These are phyloP conservation scores for Trichoderma koningiopsis DNA, from an alignment of 2,329 filamentous ascomycete species.

Conservation along the genomic window DNA sequence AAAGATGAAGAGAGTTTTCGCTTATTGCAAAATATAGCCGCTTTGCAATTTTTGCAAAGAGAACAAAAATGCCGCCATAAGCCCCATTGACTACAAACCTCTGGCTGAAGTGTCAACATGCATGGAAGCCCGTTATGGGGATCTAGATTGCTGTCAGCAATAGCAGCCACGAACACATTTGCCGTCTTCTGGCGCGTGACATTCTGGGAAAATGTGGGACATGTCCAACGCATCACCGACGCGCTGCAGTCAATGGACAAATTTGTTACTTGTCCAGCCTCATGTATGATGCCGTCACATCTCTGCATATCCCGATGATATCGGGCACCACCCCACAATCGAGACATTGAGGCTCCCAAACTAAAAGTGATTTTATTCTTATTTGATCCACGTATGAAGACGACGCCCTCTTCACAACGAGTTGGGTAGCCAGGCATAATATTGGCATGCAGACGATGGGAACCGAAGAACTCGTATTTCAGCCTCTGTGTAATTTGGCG, in stretches of 20 bases:
- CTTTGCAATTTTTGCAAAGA: not conserved
- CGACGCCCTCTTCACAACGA: not conserved
- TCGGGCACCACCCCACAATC: not conserved
- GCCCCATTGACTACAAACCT: not conserved
- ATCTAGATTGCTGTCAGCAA: not conserved
- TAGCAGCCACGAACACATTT: not conserved
- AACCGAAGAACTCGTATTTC: not conserved
- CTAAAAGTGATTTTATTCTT: not conserved
- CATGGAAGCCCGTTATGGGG: not conserved
- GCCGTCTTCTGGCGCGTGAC: not conserved
- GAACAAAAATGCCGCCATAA: not conserved
- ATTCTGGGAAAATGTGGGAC: not conserved
- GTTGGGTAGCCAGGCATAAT: not conserved
- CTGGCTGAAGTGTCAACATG: not conserved
- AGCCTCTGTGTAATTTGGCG: not conserved
- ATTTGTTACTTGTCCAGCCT: not conserved
- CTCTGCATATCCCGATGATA: not conserved
- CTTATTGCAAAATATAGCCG: not conserved
- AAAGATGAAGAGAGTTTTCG: not conserved
- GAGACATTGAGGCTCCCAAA: not conserved
- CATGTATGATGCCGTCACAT: not conserved
- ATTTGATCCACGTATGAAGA: not conserved
- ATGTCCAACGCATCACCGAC: not conserved
- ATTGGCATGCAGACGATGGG: not conserved
- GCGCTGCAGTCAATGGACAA: not conserved